phyloP scores from a whole-genome alignment of 2,329 filamentous ascomycete genomes.

The Phaeosphaeriaceae sp. region DNA sequence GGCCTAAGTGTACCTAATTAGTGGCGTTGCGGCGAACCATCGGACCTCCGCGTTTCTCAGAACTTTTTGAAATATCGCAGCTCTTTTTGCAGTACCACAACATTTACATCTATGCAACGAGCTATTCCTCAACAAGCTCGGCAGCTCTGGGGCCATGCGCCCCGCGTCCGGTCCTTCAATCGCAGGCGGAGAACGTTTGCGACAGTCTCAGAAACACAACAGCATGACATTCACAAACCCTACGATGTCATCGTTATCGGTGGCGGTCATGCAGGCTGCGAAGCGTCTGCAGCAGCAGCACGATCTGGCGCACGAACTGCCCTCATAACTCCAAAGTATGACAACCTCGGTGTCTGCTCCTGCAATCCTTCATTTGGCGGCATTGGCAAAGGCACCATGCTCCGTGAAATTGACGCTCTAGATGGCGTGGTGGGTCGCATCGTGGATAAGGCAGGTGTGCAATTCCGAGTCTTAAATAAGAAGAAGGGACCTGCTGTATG shows the following conservation, averaged over 20 bases:
- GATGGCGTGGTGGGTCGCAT: constrained; percentile 88
- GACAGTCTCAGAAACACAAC: constrained; percentile 50
- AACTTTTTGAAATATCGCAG: constrained; percentile 13
- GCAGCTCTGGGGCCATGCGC: constrained; percentile 57
- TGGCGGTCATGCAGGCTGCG: constrained; percentile 92
- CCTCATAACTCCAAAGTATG: constrained; percentile 83
- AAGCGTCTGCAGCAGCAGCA: constrained; percentile 90
- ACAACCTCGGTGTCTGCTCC: constrained; percentile 92
- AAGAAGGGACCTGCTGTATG: constrained; percentile 95
- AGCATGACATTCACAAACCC: constrained; percentile 55
- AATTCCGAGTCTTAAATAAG: constrained; percentile 87
- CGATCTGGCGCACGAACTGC: constrained; percentile 87
- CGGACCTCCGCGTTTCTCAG: constrained; percentile 16
- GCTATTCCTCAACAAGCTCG: constrained; percentile 38
- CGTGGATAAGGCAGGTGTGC: constrained; percentile 92
- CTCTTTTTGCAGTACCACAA: neutral
- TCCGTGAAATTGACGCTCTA: constrained; percentile 92
- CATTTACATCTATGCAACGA: constrained; percentile 24
- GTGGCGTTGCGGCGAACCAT: constrained; percentile 17
- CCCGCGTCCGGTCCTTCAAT: constrained; percentile 52
- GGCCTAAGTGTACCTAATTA: neutral
- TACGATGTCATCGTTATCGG: constrained; percentile 96
- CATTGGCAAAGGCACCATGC: constrained; percentile 97
- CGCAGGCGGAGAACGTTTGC: constrained; percentile 51
- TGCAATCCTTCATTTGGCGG: constrained; percentile 97